These are phyloP conservation scores for Hypoxylon sp. DNA, from an alignment of 2,329 filamentous ascomycete genomes.

Conservation along the genomic window DNA sequence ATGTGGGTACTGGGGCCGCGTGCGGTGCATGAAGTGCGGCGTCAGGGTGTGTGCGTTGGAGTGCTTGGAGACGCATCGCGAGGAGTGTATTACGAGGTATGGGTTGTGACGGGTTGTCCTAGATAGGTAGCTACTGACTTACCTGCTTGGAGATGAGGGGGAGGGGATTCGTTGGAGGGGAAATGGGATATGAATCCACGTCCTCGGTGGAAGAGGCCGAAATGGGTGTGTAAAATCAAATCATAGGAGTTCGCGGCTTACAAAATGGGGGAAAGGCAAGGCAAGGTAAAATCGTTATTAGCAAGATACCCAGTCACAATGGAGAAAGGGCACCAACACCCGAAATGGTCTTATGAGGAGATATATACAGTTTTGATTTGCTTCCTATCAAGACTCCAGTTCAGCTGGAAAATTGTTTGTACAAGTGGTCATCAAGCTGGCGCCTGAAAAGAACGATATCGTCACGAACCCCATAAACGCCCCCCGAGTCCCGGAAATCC, in stretches of 20 bases:
- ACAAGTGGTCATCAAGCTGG: slow-evolving; percentile 20
- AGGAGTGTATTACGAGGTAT: slow-evolving; percentile 78
- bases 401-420: slow-evolving; percentile 17
- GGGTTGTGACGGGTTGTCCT: slow-evolving; percentile 57
- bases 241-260: not conserved
- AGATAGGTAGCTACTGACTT: not conserved
- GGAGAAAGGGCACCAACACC: slow-evolving; percentile 8
- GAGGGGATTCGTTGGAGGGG: too few relatives aligned
- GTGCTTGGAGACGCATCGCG: slow-evolving; percentile 79
- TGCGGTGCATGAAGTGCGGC: slow-evolving; percentile 84
- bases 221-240: not conserved
- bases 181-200: too few relatives aligned
- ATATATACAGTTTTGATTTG: slow-evolving; percentile 34
- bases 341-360: slow-evolving; percentile 5
- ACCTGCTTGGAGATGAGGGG: too few relatives aligned
- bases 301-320: slow-evolving; percentile 36
- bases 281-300: slow-evolving; percentile 14
- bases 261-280: not conserved
- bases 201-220: not conserved
- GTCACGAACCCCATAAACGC: slow-evolving; percentile 17
- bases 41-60: slow-evolving; percentile 82
- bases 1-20: slow-evolving; percentile 85
- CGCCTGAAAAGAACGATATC: slow-evolving; percentile 7
- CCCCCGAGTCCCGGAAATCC: slow-evolving; percentile 27
- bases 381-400: slow-evolving; percentile 21